phyloP scores from a whole-genome alignment of 2,329 filamentous ascomycete species.

The Epichloe aotearoae region DNA sequence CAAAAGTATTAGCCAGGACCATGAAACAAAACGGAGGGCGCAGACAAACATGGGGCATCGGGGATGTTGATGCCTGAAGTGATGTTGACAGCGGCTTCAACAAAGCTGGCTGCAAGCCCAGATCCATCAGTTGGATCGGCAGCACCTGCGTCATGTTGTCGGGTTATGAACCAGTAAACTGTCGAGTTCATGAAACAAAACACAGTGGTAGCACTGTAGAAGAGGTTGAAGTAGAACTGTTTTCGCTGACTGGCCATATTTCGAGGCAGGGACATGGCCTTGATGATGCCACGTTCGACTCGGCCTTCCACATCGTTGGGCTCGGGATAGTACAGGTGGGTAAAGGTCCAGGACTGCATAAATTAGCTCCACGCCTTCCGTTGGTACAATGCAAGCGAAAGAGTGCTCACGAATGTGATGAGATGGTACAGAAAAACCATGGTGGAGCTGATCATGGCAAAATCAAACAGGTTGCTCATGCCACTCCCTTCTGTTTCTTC shows the following conservation, averaged over 20 bases:
- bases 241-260: conserved; percentile 27
- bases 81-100: not conserved
- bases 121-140: not conserved
- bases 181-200: conserved; percentile 36
- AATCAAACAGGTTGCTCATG: conserved; percentile 35
- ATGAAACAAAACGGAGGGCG: not conserved
- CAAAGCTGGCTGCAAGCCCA: not conserved
- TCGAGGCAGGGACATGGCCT: conserved; percentile 30
- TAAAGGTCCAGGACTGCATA: conserved; percentile 35
- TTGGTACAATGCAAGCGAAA: not conserved
- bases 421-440: conserved; percentile 33
- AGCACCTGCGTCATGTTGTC: conserved; percentile 14
- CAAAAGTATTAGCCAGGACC: conserved; percentile 8
- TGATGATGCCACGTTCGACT: conserved; percentile 24
- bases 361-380: not conserved
- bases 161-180: conserved; percentile 34
- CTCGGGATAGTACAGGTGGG: conserved; percentile 35
- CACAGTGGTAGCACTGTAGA: conserved; percentile 32
- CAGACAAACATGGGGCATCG: conserved; percentile 13
- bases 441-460: conserved; percentile 30
- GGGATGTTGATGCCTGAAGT: conserved; percentile 2
- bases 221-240: conserved; percentile 36
- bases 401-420: conserved; percentile 28
- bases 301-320: conserved; percentile 22
- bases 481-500: conserved; percentile 24